Evolutionary conservation across 495 filamentous ascomycete species (phyloP), one percentile per base, ranked within the genome.

Genomic region (Staphylotrichum tortipilum): DNA sequence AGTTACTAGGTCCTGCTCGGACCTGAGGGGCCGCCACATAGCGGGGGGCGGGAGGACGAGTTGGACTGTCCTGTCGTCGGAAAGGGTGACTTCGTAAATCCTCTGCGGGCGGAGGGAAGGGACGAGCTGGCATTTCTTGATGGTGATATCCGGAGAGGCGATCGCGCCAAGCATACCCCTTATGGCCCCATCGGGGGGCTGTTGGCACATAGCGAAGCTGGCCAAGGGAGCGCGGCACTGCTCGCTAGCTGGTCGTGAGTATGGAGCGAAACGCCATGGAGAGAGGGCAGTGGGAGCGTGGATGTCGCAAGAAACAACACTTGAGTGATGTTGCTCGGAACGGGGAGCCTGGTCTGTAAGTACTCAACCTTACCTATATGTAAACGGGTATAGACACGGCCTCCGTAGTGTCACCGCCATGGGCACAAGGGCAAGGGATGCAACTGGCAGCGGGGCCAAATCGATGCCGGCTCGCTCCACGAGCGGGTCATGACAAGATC

Each of bases 11-110:
- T 38, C 52, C 46, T 68, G 62, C 46, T 75, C 72, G 26, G 58
- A 65, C 15, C 72, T 60, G 8, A 75, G 58, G n/a, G 71, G 60
- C 28, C 70, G 63, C 42, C 62, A 49, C 28, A 58, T 57, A 4
- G 65, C 44, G 6, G 57, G 49, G 7, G 70, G 70, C 11, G 67
- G 51, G 7, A 69, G 45, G 19, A 63, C 61, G 23, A 75, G 64
- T 26, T 66, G 30, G 8, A 73, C 44, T 7, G 53, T 51, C 26
- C 52, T 56, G 19, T 59, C 64, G 34, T 68, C 60, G 19, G 64
- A 64, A 22, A 71, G 49, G 30, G 47, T 42, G 21, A 73, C 50
- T 43, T 55, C 53, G 54, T 68, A 73, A 31, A 61, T 53, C 22
- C 64, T 60, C 30, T 65, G 57, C 10, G 67, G 64, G 4, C 67